phyloP scores from a whole-genome alignment of 768 basidiomycete species.

The Xerocomellus intermedius region DNA sequence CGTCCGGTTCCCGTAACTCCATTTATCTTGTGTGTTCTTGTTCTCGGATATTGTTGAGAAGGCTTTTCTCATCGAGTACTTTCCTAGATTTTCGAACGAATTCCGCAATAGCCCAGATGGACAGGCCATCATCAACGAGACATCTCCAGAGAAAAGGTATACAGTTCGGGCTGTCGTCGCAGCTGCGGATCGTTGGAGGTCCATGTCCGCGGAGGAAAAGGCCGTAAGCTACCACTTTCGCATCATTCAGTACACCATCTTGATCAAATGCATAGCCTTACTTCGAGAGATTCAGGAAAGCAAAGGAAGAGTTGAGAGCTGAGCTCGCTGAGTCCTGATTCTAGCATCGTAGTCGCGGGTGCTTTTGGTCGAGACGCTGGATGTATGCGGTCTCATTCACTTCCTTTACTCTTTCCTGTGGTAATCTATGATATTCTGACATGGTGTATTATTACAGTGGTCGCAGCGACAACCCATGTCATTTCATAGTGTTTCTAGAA shows the following conservation, averaged over 20 bases:
- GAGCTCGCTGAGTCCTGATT: slow-evolving; percentile 6
- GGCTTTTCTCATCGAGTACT: background rate
- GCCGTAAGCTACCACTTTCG: slow-evolving; percentile 17
- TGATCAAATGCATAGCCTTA: slow-evolving; percentile 21
- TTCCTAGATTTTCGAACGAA: slow-evolving; percentile 20
- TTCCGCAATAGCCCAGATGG: slow-evolving; percentile 19
- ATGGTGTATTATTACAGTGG: slow-evolving; percentile 11
- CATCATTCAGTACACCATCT: background rate
- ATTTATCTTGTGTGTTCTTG: slow-evolving; percentile 26
- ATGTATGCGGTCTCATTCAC: slow-evolving; percentile 5
- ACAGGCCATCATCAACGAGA: slow-evolving; percentile 12
- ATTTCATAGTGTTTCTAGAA: slow-evolving; percentile 1
- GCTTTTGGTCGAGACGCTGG: background rate
- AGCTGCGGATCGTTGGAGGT: slow-evolving; percentile 30
- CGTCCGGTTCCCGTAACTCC: slow-evolving; percentile 5
- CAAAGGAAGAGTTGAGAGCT: slow-evolving; percentile 12
- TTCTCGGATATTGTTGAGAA: background rate
- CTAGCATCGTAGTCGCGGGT: background rate
- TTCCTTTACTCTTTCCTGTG: background rate
- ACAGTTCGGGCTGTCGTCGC: slow-evolving; percentile 4
- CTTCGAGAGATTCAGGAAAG: slow-evolving; percentile 15
- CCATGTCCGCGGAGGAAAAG: slow-evolving; percentile 34
- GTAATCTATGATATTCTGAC: slow-evolving; percentile 6
- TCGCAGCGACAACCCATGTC: background rate
- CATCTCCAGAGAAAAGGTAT: background rate